Evolutionary conservation across 306 rosid genomes (phyloP).

Genomic region (Fagus sylvatica): DNA sequence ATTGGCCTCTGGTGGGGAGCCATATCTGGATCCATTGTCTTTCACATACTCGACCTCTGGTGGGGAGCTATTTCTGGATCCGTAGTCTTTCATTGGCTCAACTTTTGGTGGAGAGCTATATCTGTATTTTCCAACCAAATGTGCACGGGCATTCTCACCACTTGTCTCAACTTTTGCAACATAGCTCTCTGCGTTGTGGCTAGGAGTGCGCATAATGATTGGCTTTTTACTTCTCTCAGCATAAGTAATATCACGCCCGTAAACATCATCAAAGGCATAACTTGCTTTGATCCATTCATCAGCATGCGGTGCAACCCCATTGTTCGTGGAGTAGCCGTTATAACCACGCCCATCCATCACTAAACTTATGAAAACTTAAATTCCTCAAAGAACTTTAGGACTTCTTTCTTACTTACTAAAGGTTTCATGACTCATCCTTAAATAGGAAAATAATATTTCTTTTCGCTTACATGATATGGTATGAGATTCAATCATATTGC

Average conservation of each 20-base stretch:
- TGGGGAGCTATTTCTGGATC: too few species aligned
- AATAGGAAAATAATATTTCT: neutral
- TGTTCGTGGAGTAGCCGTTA: constrained; percentile 28
- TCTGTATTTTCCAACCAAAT: too few species aligned
- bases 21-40: too few species aligned
- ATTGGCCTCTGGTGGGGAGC: too few species aligned
- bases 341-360: constrained; percentile 43
- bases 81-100: neutral
- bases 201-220: neutral
- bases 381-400: neutral
- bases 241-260: constrained; percentile 17
- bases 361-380: neutral
- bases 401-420: neutral
- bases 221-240: constrained; percentile 16
- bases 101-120: neutral
- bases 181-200: constrained; percentile 1
- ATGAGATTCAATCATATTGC: neutral
- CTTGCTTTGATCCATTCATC: constrained; percentile 26
- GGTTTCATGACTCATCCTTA: neutral
- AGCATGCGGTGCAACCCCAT: neutral
- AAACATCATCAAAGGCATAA: constrained; percentile 3
- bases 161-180: constrained; percentile 21
- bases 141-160: constrained; percentile 22
- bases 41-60: too few species aligned
- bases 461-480: constrained; percentile 2